Evolutionary conservation across 2,329 filamentous ascomycete species (phyloP).

Genomic region (Colletotrichum eleusines): DNA sequence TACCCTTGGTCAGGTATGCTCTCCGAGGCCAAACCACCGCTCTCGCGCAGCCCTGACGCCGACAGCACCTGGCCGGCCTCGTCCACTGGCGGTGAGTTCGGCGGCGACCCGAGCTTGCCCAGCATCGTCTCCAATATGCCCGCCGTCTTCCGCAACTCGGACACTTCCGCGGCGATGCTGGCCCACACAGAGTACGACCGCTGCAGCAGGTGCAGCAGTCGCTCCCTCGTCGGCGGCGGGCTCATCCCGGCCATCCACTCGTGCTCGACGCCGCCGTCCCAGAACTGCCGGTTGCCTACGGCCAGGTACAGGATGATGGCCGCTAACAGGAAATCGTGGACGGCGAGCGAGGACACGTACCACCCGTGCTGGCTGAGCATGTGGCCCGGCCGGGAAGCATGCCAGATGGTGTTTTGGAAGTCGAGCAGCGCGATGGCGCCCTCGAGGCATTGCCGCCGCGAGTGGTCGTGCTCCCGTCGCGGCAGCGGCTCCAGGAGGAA

Average conservation of each 20-base stretch:
- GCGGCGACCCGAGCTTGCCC: slow-evolving; percentile 53
- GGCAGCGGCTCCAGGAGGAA: slow-evolving; percentile 60
- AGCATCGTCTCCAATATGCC: slow-evolving; percentile 61
- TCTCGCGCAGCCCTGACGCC: background rate
- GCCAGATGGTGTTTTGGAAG: slow-evolving; percentile 61
- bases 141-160: slow-evolving; percentile 60
- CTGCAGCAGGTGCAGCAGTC: slow-evolving; percentile 56
- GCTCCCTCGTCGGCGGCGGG: slow-evolving; percentile 51
- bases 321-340: slow-evolving; percentile 72
- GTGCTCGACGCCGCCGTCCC: slow-evolving; percentile 50
- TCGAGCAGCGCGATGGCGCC: slow-evolving; percentile 61
- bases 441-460: slow-evolving; percentile 63
- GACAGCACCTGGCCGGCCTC: slow-evolving; percentile 40
- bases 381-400: slow-evolving; percentile 65
- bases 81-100: slow-evolving; percentile 41
- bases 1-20: slow-evolving; percentile 42
- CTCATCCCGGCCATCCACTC: slow-evolving; percentile 52
- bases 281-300: slow-evolving; percentile 57
- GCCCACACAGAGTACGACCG: slow-evolving; percentile 60
- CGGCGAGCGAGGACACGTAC: slow-evolving; percentile 68
- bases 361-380: slow-evolving; percentile 65
- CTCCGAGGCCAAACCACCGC: slow-evolving; percentile 40
- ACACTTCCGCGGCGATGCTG: slow-evolving; percentile 51
- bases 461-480: slow-evolving; percentile 63
- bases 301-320: slow-evolving; percentile 70